Base-by-base conservation (phyloP, 768 basidiomycete genomes). In the Lentinula sp. region DNA sequence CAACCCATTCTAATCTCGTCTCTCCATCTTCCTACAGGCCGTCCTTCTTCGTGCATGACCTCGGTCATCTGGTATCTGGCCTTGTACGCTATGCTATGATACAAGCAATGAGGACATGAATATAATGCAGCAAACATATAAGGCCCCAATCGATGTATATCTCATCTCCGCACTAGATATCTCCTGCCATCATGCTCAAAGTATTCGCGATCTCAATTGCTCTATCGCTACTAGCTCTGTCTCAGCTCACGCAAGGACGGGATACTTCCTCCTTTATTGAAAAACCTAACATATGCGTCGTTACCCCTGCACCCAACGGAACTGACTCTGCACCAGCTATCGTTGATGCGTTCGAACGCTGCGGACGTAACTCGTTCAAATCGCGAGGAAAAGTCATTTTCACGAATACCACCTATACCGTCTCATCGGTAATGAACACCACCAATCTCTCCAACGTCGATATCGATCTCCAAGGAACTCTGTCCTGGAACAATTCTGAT, bases 401-500 rank as follows among this genome's bases (percentile, higher is more conserved):
- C 49, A 65, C 67, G 3, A 69, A 72, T 54, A 64, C 67, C 45
- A 73, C 71, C 21, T 78, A 73, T 65, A 72, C 70, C 46, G 70
- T 78, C 40, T 67, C 69, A 52, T 68, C 67, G 28, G 67, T 71
- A 0, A 67, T 73, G 66, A 68, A 72, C 43, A 71, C 74, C 15
- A 75, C 75, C 2, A 66, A 68, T 10, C 65, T 78, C 6, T 50
- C 65, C 18, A 67, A 76, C 61, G 67, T 73, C 8, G 59, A 68
- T 15, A 65, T 78, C 9, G 71, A 76, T 62, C 65, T 76, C 4
- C 64, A 66, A 39, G 74, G 76, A 13, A 75, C 70, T 34, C 63
- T 78, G 7, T 51, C 53, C 45, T 64, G 71, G 73, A 72, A 70
- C 61, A 71, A 70, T 23, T 70, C 67, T 8, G 74, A 78, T 46